Conservation (phyloP, 805 yeast genomes). For the Gaillardinia entomophila region DNA sequence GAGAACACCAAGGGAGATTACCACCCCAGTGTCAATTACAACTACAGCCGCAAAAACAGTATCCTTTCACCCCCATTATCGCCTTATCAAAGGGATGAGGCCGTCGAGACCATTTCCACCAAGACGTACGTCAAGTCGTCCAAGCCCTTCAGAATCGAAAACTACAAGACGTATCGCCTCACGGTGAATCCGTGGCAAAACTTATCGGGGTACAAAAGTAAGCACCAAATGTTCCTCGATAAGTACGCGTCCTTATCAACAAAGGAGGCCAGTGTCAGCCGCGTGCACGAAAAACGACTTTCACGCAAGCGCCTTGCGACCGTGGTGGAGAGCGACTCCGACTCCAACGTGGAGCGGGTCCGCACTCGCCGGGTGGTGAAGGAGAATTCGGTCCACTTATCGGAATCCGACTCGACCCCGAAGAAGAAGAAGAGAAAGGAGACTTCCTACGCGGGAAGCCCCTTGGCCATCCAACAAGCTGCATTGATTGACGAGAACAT, state of each 20-base stretch:
- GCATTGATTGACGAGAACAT: slow-evolving; percentile 61
- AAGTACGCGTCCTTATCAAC: slow-evolving; percentile 38
- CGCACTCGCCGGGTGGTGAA: slow-evolving; percentile 55
- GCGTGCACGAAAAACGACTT: neutral
- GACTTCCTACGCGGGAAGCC: slow-evolving; percentile 21
- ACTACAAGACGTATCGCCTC: slow-evolving; percentile 40
- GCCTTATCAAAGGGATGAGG: slow-evolving; percentile 11
- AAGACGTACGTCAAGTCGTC: slow-evolving; percentile 14
- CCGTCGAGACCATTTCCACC: slow-evolving; percentile 2
- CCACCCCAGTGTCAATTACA: slow-evolving; percentile 1
- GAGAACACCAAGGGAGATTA: neutral
- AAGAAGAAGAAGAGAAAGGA: slow-evolving; percentile 32
- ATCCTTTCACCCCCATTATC: slow-evolving; percentile 24
- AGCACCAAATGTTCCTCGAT: slow-evolving; percentile 47
- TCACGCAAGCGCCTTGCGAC: slow-evolving; percentile 1
- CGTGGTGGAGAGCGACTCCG: slow-evolving; percentile 25
- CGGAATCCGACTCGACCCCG: slow-evolving; percentile 15
- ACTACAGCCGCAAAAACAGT: slow-evolving; percentile 7
- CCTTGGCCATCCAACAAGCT: slow-evolving; percentile 39
- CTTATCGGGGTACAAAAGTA: slow-evolving; percentile 40
- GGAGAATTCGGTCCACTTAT: slow-evolving; percentile 22
- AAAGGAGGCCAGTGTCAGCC: slow-evolving; percentile 4
- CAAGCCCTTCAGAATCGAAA: slow-evolving; percentile 43
- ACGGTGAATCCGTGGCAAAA: slow-evolving; percentile 49
- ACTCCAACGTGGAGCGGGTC: slow-evolving; percentile 38